Conservation (phyloP, 208 protist genomes). For the Angomonas ambiguus region DNA sequence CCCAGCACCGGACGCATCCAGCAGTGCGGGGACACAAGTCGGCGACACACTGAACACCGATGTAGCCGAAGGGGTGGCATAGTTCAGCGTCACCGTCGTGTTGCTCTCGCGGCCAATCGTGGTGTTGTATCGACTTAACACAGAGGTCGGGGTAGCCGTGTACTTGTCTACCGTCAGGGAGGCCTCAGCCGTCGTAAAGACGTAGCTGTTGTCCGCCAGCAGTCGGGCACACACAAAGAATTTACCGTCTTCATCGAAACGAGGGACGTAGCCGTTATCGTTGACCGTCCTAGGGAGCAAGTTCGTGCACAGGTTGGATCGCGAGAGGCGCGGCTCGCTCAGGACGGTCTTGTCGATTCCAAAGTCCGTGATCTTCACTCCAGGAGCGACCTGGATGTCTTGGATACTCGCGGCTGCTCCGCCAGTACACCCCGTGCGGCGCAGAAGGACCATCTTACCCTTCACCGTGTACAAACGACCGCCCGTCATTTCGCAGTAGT, state of each 20-base stretch:
- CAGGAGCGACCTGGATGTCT: constrained; percentile 25
- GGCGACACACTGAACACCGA: constrained; percentile 38
- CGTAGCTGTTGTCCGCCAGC: constrained; percentile 19
- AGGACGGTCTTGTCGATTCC: constrained; percentile 40
- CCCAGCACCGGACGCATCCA: constrained; percentile 14
- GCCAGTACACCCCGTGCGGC: constrained; percentile 22
- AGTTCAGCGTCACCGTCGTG: constrained; percentile 34
- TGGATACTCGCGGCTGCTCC: constrained; percentile 32
- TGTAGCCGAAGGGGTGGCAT: constrained; percentile 28
- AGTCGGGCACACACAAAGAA: constrained; percentile 57
- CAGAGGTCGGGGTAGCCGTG: constrained; percentile 25
- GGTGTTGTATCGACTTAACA: constrained; percentile 31
- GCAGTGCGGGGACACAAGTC: constrained; percentile 23
- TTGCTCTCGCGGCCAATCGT: constrained; percentile 13
- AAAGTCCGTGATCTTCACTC: constrained; percentile 28
- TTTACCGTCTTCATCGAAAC: constrained; percentile 21
- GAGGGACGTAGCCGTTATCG: constrained; percentile 36
- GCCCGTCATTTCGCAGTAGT: constrained; percentile 63
- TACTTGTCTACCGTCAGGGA: constrained; percentile 50
- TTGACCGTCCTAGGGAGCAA: constrained; percentile 16
- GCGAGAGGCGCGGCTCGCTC: constrained; percentile 24
- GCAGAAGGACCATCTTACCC: constrained; percentile 47
- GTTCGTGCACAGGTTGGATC: constrained; percentile 24
- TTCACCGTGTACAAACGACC: constrained; percentile 21
- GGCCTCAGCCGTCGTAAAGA: constrained; percentile 47